Percentiles rank a stretch among this genome's conserved stretches.
Conservation (phyloP, 73 alveolate species). For the Durusdinium trenchii region DNA sequence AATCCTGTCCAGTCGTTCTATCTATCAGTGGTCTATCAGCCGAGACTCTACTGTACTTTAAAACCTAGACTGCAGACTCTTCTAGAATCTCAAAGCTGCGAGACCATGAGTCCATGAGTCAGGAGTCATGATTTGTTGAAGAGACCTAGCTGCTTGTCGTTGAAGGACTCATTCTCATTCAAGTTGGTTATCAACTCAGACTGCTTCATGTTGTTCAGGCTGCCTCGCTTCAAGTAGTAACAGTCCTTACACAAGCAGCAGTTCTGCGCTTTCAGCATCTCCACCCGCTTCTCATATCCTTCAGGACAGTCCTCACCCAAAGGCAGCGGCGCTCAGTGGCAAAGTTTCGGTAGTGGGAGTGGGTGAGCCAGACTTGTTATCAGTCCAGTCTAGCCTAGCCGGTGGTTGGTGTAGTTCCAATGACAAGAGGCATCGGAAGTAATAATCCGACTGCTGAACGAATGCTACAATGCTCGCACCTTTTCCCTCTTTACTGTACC, state of each 20-base stretch:
- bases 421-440: no score
- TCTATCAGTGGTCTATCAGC: no score
- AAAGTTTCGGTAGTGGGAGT: no score
- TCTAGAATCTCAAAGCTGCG: no score
- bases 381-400: background rate
- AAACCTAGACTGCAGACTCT: no score
- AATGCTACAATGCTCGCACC: background rate
- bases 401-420: no score
- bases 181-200: background rate
- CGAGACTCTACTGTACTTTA: no score
- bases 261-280: background rate
- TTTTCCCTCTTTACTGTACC: background rate
- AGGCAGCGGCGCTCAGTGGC: no score
- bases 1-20: background rate
- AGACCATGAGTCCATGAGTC: no score
- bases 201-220: background rate
- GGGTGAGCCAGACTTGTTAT: background rate
- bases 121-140: no score
- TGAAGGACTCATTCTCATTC: background rate
- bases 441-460: no score
- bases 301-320: background rate
- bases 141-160: constrained; percentile 20
- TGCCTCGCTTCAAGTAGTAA: constrained; percentile 52
- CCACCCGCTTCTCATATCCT: background rate
- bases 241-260: background rate